Percentiles rank a stretch among this genome's conserved stretches.
Conservation (phyloP, 441 rosid genomes). For the Hura crepitans region DNA sequence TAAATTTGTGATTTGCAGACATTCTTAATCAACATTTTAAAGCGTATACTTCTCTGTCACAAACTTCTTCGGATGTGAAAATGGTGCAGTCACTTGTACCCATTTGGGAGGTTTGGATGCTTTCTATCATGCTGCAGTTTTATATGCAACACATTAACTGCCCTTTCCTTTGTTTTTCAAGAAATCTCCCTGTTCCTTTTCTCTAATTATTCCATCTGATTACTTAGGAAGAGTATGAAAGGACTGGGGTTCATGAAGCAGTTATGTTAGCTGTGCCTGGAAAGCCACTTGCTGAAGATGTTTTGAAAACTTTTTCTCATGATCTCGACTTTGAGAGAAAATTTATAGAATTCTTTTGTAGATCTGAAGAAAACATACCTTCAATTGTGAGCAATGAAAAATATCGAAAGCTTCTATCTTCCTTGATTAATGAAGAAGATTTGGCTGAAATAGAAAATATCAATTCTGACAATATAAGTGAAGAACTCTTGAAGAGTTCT, state of each 20-base stretch:
- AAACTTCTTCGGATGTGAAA: conserved; percentile 60
- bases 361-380: conserved; percentile 32
- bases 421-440: conserved; percentile 30
- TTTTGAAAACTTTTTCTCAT: conserved; percentile 58
- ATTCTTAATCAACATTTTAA: conserved; percentile 72
- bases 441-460: conserved; percentile 33
- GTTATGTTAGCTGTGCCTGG: conserved; percentile 61
- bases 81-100: conserved; percentile 98
- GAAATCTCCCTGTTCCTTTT: conserved; percentile 10
- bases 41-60: conserved; percentile 68
- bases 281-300: conserved; percentile 66
- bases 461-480: conserved; percentile 31
- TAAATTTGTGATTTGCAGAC: conserved; percentile 42
- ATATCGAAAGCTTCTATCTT: conserved; percentile 28
- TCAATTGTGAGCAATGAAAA: conserved; percentile 30
- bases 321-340: conserved; percentile 51
- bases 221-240: conserved; percentile 75
- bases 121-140: conserved; percentile 17
- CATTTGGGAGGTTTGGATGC: conserved; percentile 84
- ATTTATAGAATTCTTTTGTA: conserved; percentile 38
- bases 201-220: conserved; percentile 25
- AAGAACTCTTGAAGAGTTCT: conserved; percentile 29
- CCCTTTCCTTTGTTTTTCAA: conserved; percentile 14
- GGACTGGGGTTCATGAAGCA: conserved; percentile 59
- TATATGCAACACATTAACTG: conserved; percentile 9